Percentiles rank a stretch among this genome's conserved stretches.
These are phyloP conservation scores for Neofusicoccum sp. DNA, from an alignment of 2,329 filamentous ascomycete genomes.

Conservation along the genomic window DNA sequence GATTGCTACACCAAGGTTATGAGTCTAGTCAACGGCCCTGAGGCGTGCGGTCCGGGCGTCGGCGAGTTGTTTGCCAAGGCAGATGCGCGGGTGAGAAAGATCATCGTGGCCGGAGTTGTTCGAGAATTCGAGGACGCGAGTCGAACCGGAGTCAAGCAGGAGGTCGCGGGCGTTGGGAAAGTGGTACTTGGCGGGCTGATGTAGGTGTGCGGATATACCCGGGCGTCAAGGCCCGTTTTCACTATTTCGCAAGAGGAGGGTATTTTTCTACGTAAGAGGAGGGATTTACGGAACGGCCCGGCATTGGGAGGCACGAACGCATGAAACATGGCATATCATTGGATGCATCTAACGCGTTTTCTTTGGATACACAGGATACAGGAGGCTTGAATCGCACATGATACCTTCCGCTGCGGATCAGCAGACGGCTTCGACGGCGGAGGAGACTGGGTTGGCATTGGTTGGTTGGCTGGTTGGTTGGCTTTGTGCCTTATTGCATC, in stretches of 20 bases:
- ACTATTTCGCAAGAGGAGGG: background rate
- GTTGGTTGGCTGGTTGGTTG: background rate
- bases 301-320: slow-evolving; percentile 5
- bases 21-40: slow-evolving; percentile 72
- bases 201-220: slow-evolving; percentile 36
- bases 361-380: background rate
- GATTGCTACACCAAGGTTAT: slow-evolving; percentile 85
- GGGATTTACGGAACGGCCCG: background rate
- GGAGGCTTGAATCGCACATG: slow-evolving; percentile 1
- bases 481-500: background rate
- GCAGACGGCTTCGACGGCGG: background rate
- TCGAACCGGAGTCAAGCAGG: slow-evolving; percentile 72
- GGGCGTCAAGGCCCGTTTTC: background rate
- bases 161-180: slow-evolving; percentile 83
- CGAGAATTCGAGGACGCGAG: slow-evolving; percentile 93
- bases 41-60: slow-evolving; percentile 65
- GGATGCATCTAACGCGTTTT: slow-evolving; percentile 9
- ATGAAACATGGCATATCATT: slow-evolving; percentile 9
- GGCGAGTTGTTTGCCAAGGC: slow-evolving; percentile 89
- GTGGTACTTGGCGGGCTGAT: slow-evolving; percentile 88
- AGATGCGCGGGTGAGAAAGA: slow-evolving; percentile 82
- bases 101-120: slow-evolving; percentile 83
- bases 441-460: background rate
- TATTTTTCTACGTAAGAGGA: background rate
- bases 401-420: background rate